Percentiles rank a stretch among this genome's conserved stretches.
phyloP scores from a whole-genome alignment of 345 rosid genomes.

The Salix caprea region DNA sequence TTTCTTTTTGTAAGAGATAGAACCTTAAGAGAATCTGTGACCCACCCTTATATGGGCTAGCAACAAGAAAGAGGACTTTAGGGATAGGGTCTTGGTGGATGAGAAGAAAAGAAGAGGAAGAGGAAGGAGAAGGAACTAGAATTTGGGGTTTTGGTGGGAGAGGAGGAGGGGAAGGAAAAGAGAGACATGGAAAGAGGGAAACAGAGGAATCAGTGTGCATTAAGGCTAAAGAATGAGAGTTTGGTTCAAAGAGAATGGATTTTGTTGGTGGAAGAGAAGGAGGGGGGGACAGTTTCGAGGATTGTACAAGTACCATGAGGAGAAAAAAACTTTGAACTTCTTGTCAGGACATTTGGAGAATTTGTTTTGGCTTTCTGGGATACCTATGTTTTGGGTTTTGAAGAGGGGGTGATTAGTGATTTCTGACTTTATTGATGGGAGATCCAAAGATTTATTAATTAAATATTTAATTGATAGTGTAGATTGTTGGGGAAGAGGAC shows the following conservation, averaged over 20 bases:
- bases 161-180: conserved; percentile 46
- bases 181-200: conserved; percentile 48
- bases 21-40: conserved; percentile 57
- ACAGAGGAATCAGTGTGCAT: conserved; percentile 58
- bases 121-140: conserved; percentile 29
- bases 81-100: conserved; percentile 12
- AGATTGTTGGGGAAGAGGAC: neutral
- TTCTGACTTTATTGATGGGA: neutral
- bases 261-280: conserved; percentile 33
- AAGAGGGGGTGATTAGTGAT: neutral
- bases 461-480: neutral
- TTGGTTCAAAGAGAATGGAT: conserved; percentile 59
- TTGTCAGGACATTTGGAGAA: conserved; percentile 12
- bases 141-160: conserved; percentile 32
- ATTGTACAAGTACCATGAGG: conserved; percentile 43
- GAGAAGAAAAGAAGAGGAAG: conserved; percentile 28
- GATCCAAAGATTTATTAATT: neutral
- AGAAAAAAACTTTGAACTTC: neutral
- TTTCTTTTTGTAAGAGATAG: conserved; percentile 28
- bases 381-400: neutral
- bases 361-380: neutral
- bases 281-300: conserved; percentile 44
- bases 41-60: conserved; percentile 52
- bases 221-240: conserved; percentile 62
- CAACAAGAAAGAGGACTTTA: conserved; percentile 46